phyloP scores from a whole-genome alignment of 208 protist genomes.

The Vickermania ingenoplastis region DNA sequence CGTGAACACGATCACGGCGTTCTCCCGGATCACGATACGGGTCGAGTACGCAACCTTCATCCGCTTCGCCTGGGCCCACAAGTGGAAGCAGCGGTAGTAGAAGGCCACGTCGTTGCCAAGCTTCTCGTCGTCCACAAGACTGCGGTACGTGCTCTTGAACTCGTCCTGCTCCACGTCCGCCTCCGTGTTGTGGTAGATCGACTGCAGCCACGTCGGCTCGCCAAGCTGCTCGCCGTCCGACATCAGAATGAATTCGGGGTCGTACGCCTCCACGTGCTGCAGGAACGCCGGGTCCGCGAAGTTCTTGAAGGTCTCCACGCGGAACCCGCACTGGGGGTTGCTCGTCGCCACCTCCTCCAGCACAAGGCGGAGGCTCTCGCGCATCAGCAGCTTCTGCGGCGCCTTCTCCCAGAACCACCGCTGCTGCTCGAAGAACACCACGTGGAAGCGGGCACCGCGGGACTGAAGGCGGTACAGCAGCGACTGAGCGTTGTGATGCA shows the following conservation, averaged over 20 bases:
- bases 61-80: conserved; percentile 49
- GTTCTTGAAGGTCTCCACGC: conserved; percentile 59
- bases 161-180: conserved; percentile 20
- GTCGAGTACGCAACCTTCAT: conserved; percentile 80
- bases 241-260: conserved; percentile 84
- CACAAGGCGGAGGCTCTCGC: conserved; percentile 49
- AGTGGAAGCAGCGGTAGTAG: conserved; percentile 73
- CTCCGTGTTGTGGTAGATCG: conserved; percentile 42
- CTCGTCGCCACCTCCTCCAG: conserved; percentile 28
- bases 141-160: conserved; percentile 46
- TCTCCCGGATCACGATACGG: conserved; percentile 75
- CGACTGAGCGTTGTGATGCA: conserved; percentile 76
- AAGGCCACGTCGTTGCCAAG: conserved; percentile 48
- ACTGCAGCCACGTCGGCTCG: conserved; percentile 28
- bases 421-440: conserved; percentile 75
- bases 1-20: conserved; percentile 75
- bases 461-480: conserved; percentile 56
- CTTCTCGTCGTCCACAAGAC: conserved; percentile 58
- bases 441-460: conserved; percentile 71
- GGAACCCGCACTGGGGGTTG: conserved; percentile 22
- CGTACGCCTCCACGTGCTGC: conserved; percentile 41
- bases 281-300: conserved; percentile 54
- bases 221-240: conserved; percentile 84
- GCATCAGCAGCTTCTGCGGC: no score
- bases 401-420: conserved; percentile 69